These are phyloP conservation scores for Naganishia antarctica DNA, from an alignment of 768 basidiomycete species.

Conservation along the genomic window DNA sequence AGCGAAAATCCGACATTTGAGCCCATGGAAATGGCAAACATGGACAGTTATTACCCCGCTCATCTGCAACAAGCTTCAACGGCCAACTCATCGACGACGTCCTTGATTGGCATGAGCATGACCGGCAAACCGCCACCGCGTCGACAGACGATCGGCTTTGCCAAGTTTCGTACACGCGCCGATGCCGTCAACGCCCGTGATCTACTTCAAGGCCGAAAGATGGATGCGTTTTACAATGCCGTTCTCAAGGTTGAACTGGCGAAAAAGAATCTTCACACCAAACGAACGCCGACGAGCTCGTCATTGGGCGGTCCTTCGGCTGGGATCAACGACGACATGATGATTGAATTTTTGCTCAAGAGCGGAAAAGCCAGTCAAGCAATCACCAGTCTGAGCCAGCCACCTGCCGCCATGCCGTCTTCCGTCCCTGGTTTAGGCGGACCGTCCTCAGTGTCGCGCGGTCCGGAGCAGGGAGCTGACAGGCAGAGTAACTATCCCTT, in stretches of 20 bases:
- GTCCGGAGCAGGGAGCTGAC: not conserved
- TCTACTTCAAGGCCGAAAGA: constrained; percentile 76
- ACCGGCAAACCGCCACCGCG: constrained; percentile 44
- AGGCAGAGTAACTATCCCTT: not conserved
- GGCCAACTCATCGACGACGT: constrained; percentile 24
- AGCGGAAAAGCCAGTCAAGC: constrained; percentile 31
- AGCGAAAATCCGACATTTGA: constrained; percentile 2
- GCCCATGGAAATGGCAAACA: not conserved
- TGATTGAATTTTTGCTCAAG: constrained; percentile 39
- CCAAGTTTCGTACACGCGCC: constrained; percentile 81
- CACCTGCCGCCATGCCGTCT: constrained; percentile 8
- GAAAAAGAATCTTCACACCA: constrained; percentile 98
- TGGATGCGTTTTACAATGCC: constrained; percentile 87
- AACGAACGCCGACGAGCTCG: constrained; percentile 54
- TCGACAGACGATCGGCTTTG: constrained; percentile 97
- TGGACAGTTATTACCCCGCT: constrained; percentile 17
- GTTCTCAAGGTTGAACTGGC: constrained; percentile 98
- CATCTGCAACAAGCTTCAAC: constrained; percentile 17
- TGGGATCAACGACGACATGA: constrained; percentile 53
- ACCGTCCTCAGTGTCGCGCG: not conserved
- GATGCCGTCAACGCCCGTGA: constrained; percentile 86
- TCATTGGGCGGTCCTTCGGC: constrained; percentile 1
- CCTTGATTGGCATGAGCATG: constrained; percentile 22
- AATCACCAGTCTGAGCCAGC: constrained; percentile 10
- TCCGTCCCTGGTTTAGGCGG: not conserved